These are phyloP conservation scores for Saturnispora dispora DNA, from an alignment of 805 yeast species.

Conservation along the genomic window DNA sequence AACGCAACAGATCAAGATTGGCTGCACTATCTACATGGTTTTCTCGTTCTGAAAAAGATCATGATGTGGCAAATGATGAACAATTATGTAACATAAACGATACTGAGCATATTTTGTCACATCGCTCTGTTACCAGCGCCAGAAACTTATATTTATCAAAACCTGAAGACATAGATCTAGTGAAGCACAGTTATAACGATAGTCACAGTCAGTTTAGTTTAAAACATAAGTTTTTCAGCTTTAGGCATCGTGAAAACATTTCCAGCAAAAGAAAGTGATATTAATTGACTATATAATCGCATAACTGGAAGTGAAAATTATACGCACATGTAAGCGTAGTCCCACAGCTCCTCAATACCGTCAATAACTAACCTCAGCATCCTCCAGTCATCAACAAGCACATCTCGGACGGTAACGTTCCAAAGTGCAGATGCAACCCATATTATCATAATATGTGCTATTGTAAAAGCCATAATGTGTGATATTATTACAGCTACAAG, in stretches of 20 bases:
- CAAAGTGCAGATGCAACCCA: slow-evolving; percentile 17
- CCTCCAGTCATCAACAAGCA: slow-evolving; percentile 20
- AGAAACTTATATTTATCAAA: too few relatives aligned
- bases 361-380: slow-evolving; percentile 19
- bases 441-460: slow-evolving; percentile 18
- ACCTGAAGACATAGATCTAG: neutral
- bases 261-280: neutral
- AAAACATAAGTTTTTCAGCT: neutral
- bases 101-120: neutral
- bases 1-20: neutral
- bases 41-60: neutral
- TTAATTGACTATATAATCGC: neutral
- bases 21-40: neutral
- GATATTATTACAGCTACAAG: slow-evolving; percentile 19
- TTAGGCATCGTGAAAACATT: neutral
- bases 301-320: neutral
- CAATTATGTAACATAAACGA: neutral
- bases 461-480: slow-evolving; percentile 17
- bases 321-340: slow-evolving; percentile 2
- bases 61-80: neutral
- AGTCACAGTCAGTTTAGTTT: neutral
- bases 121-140: neutral
- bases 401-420: slow-evolving; percentile 14
- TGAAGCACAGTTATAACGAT: neutral
- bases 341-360: slow-evolving; percentile 18